phyloP scores from a whole-genome alignment of 768 basidiomycete species.

The Candolleomyces aberdarensis region DNA sequence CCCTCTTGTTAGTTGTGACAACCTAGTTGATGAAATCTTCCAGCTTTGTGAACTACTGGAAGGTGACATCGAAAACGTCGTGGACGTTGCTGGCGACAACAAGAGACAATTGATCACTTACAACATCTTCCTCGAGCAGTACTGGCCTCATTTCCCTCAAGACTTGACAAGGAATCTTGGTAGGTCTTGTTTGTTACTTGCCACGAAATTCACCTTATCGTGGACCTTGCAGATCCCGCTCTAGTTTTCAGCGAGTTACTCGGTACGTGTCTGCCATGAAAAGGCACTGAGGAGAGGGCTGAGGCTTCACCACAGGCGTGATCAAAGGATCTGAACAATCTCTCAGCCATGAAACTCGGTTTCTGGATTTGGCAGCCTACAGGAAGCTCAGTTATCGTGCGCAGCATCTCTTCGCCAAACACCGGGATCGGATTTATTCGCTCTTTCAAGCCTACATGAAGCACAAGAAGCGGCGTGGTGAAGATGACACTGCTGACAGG shows the following conservation, averaged over 20 bases:
- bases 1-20: background rate
- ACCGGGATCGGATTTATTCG: slow-evolving; percentile 46
- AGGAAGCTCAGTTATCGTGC: slow-evolving; percentile 45
- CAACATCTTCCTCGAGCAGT: slow-evolving; percentile 42
- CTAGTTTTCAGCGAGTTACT: slow-evolving; percentile 66
- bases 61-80: slow-evolving; percentile 34
- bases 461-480: slow-evolving; percentile 38
- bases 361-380: slow-evolving; percentile 45
- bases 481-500: slow-evolving; percentile 63
- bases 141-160: slow-evolving; percentile 64
- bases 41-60: slow-evolving; percentile 52
- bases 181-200: slow-evolving; percentile 1
- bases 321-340: too few relatives aligned
- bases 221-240: slow-evolving; percentile 45
- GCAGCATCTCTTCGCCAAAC: slow-evolving; percentile 52
- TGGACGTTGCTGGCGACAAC: background rate
- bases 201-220: background rate
- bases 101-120: slow-evolving; percentile 38
- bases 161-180: too few relatives aligned
- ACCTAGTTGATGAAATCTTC: background rate
- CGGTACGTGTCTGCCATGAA: slow-evolving; percentile 34
- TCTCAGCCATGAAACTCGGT: slow-evolving; percentile 28
- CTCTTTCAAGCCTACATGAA: slow-evolving; percentile 53
- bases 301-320: slow-evolving; percentile 34
- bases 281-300: background rate